A percentile compares a stretch with the other conserved stretches of the same genome.
Conservation (phyloP, 2,329 filamentous ascomycete genomes). For the Paecilomyces variotii region DNA sequence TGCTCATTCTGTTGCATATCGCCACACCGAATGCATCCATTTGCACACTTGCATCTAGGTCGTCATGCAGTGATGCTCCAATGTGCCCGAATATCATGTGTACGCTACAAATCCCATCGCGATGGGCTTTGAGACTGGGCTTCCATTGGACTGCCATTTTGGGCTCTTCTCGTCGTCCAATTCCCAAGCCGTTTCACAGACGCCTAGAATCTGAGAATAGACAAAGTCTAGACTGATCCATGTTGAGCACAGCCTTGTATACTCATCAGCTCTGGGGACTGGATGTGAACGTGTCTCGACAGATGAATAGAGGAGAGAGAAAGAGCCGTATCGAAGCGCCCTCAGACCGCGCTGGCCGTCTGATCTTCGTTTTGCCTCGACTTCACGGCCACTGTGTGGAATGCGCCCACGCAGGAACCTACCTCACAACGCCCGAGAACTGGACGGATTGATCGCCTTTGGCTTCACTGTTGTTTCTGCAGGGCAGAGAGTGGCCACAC, state of each 20-base stretch:
- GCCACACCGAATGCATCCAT: neutral
- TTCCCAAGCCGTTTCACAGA: neutral
- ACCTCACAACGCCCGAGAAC: neutral
- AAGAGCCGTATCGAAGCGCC: neutral
- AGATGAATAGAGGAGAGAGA: neutral
- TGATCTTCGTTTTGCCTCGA: neutral
- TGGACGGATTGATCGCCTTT: neutral
- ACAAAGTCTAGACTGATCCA: neutral
- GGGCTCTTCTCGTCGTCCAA: neutral
- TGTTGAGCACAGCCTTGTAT: neutral
- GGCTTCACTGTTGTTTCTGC: neutral
- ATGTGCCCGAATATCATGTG: neutral
- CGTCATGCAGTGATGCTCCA: neutral
- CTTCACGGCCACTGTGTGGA: neutral
- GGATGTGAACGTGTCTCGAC: neutral
- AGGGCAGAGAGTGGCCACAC: neutral
- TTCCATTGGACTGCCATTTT: neutral
- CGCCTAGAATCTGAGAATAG: neutral
- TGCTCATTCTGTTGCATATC: neutral
- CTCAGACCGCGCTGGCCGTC: neutral
- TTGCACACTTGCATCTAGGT: neutral
- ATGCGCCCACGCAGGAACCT: neutral
- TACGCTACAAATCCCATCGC: neutral
- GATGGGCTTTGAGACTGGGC: neutral
- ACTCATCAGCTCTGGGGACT: neutral